Evolutionary conservation across 495 filamentous ascomycete genomes (phyloP).

Genomic region (Hyaloscypha variabilis): DNA sequence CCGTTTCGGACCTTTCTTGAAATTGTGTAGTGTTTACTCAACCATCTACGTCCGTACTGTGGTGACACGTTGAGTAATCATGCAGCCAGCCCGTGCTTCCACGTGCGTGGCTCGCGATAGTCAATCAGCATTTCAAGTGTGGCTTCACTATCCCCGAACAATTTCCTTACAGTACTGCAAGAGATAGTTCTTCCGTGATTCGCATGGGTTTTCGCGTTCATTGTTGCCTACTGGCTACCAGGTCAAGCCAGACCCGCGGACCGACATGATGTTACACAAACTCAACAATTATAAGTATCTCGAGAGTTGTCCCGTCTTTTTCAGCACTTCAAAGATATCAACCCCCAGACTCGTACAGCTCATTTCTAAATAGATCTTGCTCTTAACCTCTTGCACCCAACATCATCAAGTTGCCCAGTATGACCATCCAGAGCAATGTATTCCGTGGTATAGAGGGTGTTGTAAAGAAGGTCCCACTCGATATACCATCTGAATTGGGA

Average conservation of each 20-base stretch:
- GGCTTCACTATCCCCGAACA: neutral
- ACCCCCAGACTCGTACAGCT: too few species aligned
- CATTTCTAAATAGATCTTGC: too few species aligned
- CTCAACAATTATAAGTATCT: neutral
- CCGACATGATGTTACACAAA: neutral
- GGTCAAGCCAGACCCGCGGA: neutral
- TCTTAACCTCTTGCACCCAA: neutral
- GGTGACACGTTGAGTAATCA: neutral
- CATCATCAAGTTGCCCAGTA: neutral
- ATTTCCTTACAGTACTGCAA: neutral
- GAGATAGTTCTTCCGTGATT: neutral
- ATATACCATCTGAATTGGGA: conserved; percentile 22
- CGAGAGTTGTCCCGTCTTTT: neutral
- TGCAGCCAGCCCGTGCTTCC: neutral
- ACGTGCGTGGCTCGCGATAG: neutral
- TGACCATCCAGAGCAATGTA: conserved; percentile 2
- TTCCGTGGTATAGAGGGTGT: conserved; percentile 32
- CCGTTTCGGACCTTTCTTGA: neutral
- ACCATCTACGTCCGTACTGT: neutral
- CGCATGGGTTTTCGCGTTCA: neutral
- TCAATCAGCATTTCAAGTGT: neutral
- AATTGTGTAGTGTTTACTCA: too few species aligned
- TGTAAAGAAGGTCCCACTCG: conserved; percentile 35
- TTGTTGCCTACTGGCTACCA: neutral
- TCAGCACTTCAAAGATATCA: too few species aligned